These are phyloP conservation scores for Mycena citricolor DNA, from an alignment of 1,284 basidiomycete genomes.

Conservation along the genomic window DNA sequence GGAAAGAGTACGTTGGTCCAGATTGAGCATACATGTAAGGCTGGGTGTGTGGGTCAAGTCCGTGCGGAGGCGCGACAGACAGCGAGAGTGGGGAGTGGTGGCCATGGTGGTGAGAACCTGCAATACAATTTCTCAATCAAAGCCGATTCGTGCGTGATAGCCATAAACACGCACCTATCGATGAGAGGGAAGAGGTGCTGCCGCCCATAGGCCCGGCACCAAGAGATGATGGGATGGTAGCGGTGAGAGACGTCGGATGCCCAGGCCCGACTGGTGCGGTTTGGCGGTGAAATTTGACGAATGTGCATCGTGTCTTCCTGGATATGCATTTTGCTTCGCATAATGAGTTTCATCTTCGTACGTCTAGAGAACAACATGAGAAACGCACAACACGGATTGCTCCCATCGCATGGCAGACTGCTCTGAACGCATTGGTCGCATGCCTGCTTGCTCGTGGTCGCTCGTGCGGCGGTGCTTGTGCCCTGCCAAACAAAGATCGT, in stretches of 20 bases:
- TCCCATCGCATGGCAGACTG: slow-evolving; percentile 78
- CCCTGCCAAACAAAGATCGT: slow-evolving; percentile 63
- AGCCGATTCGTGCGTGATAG: too few relatives aligned
- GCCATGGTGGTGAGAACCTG: too few relatives aligned
- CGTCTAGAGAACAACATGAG: slow-evolving; percentile 16
- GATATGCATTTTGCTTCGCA: slow-evolving; percentile 72
- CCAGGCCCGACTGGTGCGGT: slow-evolving; percentile 75
- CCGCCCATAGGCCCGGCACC: too few relatives aligned
- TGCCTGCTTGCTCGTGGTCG: slow-evolving; percentile 75
- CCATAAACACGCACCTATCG: too few relatives aligned
- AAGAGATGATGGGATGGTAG: slow-evolving; percentile 27
- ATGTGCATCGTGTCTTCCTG: slow-evolving; percentile 77
- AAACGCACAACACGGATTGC: slow-evolving; percentile 75
- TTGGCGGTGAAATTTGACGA: slow-evolving; percentile 82
- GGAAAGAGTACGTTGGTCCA: too few relatives aligned
- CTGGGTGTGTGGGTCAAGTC: too few relatives aligned
- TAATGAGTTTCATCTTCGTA: slow-evolving; percentile 3
- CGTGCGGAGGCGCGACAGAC: too few relatives aligned
- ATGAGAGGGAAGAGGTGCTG: too few relatives aligned
- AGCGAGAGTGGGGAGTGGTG: too few relatives aligned
- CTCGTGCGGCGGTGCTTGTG: slow-evolving; percentile 59
- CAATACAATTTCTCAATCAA: too few relatives aligned
- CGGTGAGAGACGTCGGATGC: slow-evolving; percentile 35
- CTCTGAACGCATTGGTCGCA: slow-evolving; percentile 87
- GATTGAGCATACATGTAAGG: too few relatives aligned